Conservation (phyloP, 2,329 filamentous ascomycete genomes). For the Phaeomoniella chlamydospora region DNA sequence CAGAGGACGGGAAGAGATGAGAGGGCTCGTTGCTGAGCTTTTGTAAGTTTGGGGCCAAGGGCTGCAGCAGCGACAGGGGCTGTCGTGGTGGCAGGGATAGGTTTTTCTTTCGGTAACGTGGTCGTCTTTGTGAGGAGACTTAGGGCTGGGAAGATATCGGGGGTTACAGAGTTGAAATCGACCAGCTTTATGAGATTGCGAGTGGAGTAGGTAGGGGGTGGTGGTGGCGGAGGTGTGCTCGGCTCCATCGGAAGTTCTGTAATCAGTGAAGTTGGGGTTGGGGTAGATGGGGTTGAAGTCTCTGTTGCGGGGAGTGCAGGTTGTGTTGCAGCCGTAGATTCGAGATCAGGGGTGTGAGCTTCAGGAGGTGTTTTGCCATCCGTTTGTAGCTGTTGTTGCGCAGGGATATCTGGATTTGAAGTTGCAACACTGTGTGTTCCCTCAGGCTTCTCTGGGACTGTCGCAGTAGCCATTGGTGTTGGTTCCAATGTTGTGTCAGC, state of each 20-base stretch:
- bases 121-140: conserved; percentile 17
- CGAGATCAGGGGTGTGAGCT: neutral
- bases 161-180: conserved; percentile 40
- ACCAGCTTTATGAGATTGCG: conserved; percentile 45
- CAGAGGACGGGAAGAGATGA: conserved; percentile 41
- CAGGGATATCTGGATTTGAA: neutral
- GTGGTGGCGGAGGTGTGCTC: conserved; percentile 15
- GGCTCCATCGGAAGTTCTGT: conserved; percentile 4
- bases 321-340: conserved; percentile 9
- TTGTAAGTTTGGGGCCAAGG: conserved; percentile 2
- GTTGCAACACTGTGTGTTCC: no score
- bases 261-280: neutral
- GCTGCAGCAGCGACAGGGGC: conserved; percentile 1
- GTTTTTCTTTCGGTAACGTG: conserved; percentile 31
- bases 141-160: conserved; percentile 21
- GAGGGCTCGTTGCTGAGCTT: conserved; percentile 18
- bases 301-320: conserved; percentile 7
- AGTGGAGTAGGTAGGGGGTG: conserved; percentile 34
- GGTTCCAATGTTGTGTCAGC: neutral
- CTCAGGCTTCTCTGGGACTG: neutral
- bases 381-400: neutral
- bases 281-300: neutral
- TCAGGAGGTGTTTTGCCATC: neutral
- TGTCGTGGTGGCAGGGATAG: neutral
- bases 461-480: neutral